Conservation (phyloP, 2,329 filamentous ascomycete genomes). For the Aspergillus hiratsukae region DNA sequence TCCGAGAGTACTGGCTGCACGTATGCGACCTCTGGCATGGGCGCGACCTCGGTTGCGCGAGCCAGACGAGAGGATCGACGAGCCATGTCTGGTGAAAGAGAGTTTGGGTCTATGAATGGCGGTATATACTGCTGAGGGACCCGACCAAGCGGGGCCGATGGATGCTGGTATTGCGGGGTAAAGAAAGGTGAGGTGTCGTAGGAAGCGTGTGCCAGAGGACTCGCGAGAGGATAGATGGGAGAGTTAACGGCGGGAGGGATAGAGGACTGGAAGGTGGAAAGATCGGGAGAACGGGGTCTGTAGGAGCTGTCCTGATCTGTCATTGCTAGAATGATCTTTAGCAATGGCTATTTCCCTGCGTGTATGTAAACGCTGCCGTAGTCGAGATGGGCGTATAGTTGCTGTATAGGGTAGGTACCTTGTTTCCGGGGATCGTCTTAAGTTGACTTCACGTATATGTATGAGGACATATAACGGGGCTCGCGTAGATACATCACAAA, state of each 20-base stretch:
- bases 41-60: constrained; percentile 27
- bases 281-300: constrained; percentile 47
- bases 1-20: constrained; percentile 21
- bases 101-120: constrained; percentile 21
- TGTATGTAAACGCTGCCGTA: background rate
- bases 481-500: background rate
- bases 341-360: constrained; percentile 8
- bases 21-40: constrained; percentile 20
- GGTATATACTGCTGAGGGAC: constrained; percentile 35
- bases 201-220: constrained; percentile 36
- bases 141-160: constrained; percentile 20
- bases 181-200: constrained; percentile 47
- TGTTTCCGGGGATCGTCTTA: background rate
- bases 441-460: background rate
- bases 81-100: constrained; percentile 35
- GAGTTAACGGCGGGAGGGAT: constrained; percentile 32
- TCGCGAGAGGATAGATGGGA: constrained; percentile 28
- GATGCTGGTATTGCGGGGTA: constrained; percentile 33
- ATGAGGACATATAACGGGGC: background rate
- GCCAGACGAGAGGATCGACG: constrained; percentile 38
- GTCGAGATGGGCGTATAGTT: background rate
- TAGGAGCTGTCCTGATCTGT: constrained; percentile 44
- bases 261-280: constrained; percentile 46
- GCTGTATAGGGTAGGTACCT: background rate
- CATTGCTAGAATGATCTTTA: constrained; percentile 32